A percentile compares a stretch with the other conserved stretches of the same genome.
phyloP scores from a whole-genome alignment of 2,329 filamentous ascomycete species.

The Pseudocercospora fijiensis region DNA sequence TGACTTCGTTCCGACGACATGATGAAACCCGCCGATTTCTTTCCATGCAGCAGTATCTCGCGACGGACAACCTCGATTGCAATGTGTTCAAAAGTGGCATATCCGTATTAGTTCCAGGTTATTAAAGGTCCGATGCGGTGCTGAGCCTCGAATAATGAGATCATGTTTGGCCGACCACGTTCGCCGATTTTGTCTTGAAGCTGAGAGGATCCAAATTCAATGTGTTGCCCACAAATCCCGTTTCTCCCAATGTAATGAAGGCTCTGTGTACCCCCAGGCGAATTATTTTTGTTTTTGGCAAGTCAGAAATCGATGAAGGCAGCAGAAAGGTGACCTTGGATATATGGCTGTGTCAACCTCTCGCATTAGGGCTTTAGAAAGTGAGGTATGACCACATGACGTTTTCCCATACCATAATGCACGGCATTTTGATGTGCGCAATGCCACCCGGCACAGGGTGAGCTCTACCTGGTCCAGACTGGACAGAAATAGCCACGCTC shows the following conservation, averaged over 20 bases:
- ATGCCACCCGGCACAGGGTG: not conserved
- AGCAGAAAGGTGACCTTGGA: not conserved
- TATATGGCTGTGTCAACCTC: not conserved
- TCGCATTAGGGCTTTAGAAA: not conserved
- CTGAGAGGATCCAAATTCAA: not conserved
- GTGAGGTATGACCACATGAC: not conserved
- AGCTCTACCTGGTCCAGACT: not conserved
- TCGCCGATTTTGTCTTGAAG: not conserved
- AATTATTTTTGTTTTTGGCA: not conserved
- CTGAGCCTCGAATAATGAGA: constrained; percentile 3
- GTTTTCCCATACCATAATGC: not conserved
- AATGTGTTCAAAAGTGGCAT: no score
- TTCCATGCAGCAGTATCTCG: not conserved
- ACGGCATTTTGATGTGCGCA: not conserved
- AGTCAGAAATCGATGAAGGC: not conserved
- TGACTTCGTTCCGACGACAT: constrained; percentile 28
- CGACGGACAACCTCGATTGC: not conserved
- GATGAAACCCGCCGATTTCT: not conserved
- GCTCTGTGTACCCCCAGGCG: not conserved
- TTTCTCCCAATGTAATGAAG: not conserved
- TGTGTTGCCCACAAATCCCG: not conserved
- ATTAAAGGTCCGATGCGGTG: not conserved
- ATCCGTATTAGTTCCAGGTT: not conserved
- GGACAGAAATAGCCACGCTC: not conserved
- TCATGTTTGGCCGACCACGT: not conserved